Conservation (phyloP, 192 early-diverging fungal species). For the Coemansia sp. region DNA sequence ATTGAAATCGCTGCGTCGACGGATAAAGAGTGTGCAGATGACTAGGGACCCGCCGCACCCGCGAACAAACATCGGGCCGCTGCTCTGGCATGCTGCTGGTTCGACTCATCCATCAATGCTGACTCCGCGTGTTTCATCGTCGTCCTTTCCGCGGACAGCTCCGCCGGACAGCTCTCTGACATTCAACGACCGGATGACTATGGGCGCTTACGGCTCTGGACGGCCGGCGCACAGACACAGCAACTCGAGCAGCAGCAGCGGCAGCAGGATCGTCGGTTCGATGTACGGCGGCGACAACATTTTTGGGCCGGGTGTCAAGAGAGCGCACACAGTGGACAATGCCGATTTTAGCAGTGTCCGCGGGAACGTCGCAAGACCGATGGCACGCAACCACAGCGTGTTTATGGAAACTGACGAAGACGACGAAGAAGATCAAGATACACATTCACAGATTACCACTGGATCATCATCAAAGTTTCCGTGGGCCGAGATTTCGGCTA, state of each 20-base stretch:
- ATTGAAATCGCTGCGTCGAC: constrained; percentile 28
- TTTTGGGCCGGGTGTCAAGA: constrained; percentile 1
- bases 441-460: neutral
- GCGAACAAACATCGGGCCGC: constrained; percentile 47
- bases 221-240: constrained; percentile 25
- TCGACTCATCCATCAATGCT: constrained; percentile 12
- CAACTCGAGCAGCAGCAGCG: constrained; percentile 15
- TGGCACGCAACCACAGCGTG: constrained; percentile 33
- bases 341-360: constrained; percentile 17
- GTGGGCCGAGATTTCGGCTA: neutral
- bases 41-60: constrained; percentile 45
- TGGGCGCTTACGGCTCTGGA: neutral
- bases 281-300: neutral
- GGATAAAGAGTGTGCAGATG: constrained; percentile 44
- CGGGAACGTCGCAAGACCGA: neutral
- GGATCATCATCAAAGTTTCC: constrained; percentile 3
- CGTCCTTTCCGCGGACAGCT: constrained; percentile 12
- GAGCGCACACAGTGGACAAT: constrained; percentile 43
- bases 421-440: constrained; percentile 1
- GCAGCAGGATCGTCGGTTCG: constrained; percentile 5
- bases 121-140: constrained; percentile 15
- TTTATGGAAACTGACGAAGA: constrained; percentile 30
- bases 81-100: constrained; percentile 38
- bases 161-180: constrained; percentile 5
- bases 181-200: constrained; percentile 11